phyloP scores from a whole-genome alignment of 352 stramenopile genomes.

The Thalassiosira exigua region DNA sequence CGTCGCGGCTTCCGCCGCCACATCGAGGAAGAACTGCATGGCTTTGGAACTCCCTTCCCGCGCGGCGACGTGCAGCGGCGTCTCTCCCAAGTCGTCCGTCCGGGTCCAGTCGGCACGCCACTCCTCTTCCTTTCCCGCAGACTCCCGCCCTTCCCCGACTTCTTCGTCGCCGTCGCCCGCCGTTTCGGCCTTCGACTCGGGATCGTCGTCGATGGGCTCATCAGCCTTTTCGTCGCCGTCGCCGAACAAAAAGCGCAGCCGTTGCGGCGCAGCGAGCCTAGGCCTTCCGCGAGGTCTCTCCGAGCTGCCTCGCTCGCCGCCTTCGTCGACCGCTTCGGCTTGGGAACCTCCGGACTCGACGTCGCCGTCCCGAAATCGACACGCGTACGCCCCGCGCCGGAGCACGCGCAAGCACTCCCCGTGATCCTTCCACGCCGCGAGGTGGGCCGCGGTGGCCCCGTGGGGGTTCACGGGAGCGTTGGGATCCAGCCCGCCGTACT shows the following conservation, averaged over 20 bases:
- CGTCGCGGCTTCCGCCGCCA: conserved; percentile 15
- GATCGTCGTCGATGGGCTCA: conserved; percentile 1
- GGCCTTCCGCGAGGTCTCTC: no score
- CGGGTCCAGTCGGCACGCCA: conserved; percentile 36
- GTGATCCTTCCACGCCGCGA: conserved; percentile 43
- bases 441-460: conserved; percentile 40
- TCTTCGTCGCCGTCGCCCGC: not conserved
- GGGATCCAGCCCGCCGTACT: conserved; percentile 40
- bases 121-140: conserved; percentile 6
- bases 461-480: conserved; percentile 40
- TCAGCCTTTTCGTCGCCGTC: conserved; percentile 1
- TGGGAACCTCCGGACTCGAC: no score
- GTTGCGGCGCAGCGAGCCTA: no score
- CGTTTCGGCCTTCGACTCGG: not conserved
- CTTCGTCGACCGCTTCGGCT: no score
- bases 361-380: no score
- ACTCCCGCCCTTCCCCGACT: not conserved
- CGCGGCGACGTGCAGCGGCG: conserved; percentile 42
- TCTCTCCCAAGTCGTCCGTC: conserved; percentile 33
- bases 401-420: conserved; percentile 44
- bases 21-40: conserved; percentile 50
- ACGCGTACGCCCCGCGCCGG: conserved; percentile 23
- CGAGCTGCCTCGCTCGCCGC: no score
- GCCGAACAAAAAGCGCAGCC: no score
- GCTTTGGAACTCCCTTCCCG: conserved; percentile 21